These are phyloP conservation scores for Neurospora sp. DNA, from an alignment of 495 filamentous ascomycete genomes.

Conservation along the genomic window DNA sequence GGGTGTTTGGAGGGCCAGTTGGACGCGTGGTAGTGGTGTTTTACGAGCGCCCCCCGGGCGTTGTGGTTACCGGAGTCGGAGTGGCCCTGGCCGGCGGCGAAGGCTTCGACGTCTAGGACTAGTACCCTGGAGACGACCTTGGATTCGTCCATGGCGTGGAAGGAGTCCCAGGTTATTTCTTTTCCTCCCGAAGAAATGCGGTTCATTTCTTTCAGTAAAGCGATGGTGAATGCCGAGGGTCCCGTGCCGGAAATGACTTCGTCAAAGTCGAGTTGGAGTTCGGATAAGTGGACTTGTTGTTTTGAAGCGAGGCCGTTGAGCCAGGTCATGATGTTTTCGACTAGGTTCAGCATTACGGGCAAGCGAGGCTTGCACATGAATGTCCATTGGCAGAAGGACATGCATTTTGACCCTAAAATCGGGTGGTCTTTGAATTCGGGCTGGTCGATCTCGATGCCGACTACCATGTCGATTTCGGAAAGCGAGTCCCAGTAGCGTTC, in stretches of 20 bases:
- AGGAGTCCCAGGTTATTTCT: conserved; percentile 40
- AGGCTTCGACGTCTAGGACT: conserved; percentile 51
- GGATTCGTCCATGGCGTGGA: conserved; percentile 48
- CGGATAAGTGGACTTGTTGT: conserved; percentile 38
- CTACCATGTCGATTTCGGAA: conserved; percentile 45
- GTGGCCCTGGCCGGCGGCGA: conserved; percentile 53
- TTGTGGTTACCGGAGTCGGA: conserved; percentile 52
- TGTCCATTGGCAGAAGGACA: conserved; percentile 58
- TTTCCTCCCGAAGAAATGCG: background rate
- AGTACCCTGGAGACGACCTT: conserved; percentile 43
- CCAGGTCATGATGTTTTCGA: conserved; percentile 49
- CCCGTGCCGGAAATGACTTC: conserved; percentile 55
- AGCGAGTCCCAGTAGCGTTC: conserved; percentile 24
- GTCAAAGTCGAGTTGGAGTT: conserved; percentile 50
- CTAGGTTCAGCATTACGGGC: conserved; percentile 47
- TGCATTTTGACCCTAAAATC: conserved; percentile 49
- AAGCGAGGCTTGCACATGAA: conserved; percentile 48
- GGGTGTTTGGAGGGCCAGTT: conserved; percentile 48
- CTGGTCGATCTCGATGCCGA: conserved; percentile 55
- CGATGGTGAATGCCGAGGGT: conserved; percentile 51
- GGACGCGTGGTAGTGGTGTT: conserved; percentile 53
- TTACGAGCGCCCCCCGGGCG: conserved; percentile 43
- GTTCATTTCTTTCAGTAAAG: conserved; percentile 47
- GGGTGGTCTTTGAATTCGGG: conserved; percentile 46
- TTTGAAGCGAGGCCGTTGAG: conserved; percentile 36